A percentile compares a stretch with the other conserved stretches of the same genome.
These are phyloP conservation scores for Seiridium unicorne DNA, from an alignment of 2,329 filamentous ascomycete species.

Conservation along the genomic window DNA sequence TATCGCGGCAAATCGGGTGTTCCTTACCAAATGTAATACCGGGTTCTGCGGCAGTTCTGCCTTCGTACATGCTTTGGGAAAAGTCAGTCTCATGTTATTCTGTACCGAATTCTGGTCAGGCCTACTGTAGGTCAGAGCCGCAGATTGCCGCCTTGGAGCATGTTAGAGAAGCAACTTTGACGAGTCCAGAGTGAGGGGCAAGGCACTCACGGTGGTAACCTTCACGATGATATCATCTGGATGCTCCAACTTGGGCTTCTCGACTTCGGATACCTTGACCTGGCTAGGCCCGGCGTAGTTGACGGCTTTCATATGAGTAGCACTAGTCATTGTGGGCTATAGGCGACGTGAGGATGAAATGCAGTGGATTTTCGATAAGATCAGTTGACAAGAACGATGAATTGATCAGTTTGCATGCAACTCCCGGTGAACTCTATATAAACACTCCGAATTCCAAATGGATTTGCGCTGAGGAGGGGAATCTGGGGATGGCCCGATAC, in stretches of 20 bases:
- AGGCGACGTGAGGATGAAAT: not conserved
- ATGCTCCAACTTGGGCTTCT: constrained; percentile 57
- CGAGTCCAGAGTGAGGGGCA: not conserved
- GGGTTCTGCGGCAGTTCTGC: constrained; percentile 58
- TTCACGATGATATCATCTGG: constrained; percentile 65
- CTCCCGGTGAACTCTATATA: not conserved
- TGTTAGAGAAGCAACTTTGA: not conserved
- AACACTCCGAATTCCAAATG: not conserved
- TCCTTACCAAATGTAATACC: constrained; percentile 57
- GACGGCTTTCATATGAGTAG: constrained; percentile 56
- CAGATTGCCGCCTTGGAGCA: constrained; percentile 41
- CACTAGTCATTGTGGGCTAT: not conserved
- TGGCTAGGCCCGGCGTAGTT: constrained; percentile 62
- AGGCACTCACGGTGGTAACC: constrained; percentile 52
- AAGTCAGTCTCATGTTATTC: not conserved
- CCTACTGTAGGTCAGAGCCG: constrained; percentile 48
- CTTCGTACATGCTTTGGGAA: constrained; percentile 60
- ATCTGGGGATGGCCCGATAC: not conserved
- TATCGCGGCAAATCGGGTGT: not conserved
- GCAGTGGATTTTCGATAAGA: too few relatives aligned
- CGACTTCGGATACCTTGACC: constrained; percentile 61
- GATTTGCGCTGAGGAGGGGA: not conserved
- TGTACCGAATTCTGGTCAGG: constrained; percentile 9
- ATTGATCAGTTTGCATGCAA: not conserved
- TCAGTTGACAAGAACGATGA: too few relatives aligned